Percentiles rank a stretch among this genome's conserved stretches.
Conservation (phyloP, 1,284 basidiomycete genomes). For the Leccinum solheimii region DNA sequence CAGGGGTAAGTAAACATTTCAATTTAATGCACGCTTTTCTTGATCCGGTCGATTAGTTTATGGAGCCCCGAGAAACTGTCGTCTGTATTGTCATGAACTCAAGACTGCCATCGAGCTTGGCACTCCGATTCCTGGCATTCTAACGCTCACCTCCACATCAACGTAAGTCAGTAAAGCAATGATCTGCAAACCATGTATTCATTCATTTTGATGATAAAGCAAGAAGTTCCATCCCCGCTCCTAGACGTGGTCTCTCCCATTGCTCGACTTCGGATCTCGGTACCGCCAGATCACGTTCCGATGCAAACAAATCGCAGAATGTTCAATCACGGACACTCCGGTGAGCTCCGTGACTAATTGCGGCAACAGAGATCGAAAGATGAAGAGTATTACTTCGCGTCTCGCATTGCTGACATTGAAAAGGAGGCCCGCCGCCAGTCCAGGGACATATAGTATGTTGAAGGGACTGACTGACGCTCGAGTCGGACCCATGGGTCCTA, state of each 20-base stretch:
- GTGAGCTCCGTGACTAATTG: conserved; percentile 71
- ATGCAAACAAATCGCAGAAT: conserved; percentile 89
- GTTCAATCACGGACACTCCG: conserved; percentile 82
- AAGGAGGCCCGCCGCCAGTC: conserved; percentile 81
- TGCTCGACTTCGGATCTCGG: conserved; percentile 85
- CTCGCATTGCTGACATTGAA: conserved; percentile 81
- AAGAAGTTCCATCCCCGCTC: conserved; percentile 91
- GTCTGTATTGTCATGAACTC: conserved; percentile 98
- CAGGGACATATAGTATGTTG: conserved; percentile 92
- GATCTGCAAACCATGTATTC: conserved; percentile 10
- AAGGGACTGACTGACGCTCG: conserved; percentile 73
- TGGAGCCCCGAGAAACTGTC: conserved; percentile 97
- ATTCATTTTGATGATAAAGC: conserved; percentile 76
- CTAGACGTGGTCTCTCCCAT: conserved; percentile 83
- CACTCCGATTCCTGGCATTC: conserved; percentile 87
- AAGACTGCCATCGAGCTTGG: conserved; percentile 93
- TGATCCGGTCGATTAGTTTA: conserved; percentile 58
- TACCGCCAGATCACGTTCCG: conserved; percentile 92
- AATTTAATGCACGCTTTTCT: conserved; percentile 5
- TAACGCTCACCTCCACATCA: conserved; percentile 96
- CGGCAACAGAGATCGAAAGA: conserved; percentile 58
- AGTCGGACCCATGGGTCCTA: conserved; percentile 88
- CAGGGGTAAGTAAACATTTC: conserved; percentile 60
- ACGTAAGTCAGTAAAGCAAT: conserved; percentile 56
- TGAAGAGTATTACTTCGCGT: conserved; percentile 70